Base-by-base conservation (phyloP, 306 rosid species). In the Cyamopsis tetragonoloba region DNA sequence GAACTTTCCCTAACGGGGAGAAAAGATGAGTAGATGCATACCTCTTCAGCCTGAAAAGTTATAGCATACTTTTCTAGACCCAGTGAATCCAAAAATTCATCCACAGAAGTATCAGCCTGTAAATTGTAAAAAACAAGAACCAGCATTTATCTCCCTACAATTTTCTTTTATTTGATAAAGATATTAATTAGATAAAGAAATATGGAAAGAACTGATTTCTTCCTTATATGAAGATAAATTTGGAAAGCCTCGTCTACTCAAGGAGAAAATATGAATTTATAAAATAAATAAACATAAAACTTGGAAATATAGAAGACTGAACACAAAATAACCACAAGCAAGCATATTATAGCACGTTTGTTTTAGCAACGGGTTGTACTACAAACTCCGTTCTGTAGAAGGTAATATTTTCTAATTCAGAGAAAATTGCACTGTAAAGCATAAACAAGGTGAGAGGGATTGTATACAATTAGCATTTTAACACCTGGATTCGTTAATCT, bases 1-100 rank as follows among this genome's bases (percentile, higher is more conserved):
- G 35, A 56, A 38, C 72, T 57, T 24, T 59, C 42, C 15, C 57
- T 27, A 23, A 51, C 4, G 46, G 8, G 24, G 31, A 30, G 14
- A 57, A 50, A 41, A 8, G 39, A 19, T 26, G 18, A 17, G 44
- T 6, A 38, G 28, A 66, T 38, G 55, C 96, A 49, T 90, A 95
- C 99, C 72, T 95, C 99, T 87, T 95, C 99, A 26, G 96, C 99
- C 80, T 95, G 99, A 85, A 95, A 88, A 43, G 87, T 86, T 61
- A 95, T 85, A 72, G 85, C 79, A 85, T 95, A 95, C 82, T 95
- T 95, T 68, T 90, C 97, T 4, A 95, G 99, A 81, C 86, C 96
- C 92, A 95, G 62, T 37, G 97, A 85, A 66, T 58, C 81, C 86
- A 95, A 83, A 81, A 95, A 95, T 2, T 81, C 96, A 77, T 90